Conservation (phyloP, 257 asterid genomes). For the Cordia subcordata region DNA sequence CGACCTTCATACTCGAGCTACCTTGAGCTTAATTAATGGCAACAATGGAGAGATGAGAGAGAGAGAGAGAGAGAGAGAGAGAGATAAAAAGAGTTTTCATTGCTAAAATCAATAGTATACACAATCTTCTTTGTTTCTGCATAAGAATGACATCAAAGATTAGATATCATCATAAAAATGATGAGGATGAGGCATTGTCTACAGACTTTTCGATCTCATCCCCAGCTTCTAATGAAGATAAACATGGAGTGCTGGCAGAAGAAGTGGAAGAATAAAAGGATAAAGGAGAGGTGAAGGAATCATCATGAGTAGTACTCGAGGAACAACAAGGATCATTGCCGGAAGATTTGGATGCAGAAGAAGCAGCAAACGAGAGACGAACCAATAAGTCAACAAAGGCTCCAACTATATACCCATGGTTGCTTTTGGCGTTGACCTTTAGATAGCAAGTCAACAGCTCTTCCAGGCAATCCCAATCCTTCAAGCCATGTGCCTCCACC, state of each 20-base stretch:
- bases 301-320: constrained; percentile 21
- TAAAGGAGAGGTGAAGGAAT: constrained; percentile 66
- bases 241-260: constrained; percentile 29
- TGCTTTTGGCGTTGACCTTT: constrained; percentile 38
- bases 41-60: background rate
- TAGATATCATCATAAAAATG: background rate
- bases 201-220: constrained; percentile 25
- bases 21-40: background rate
- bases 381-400: constrained; percentile 73
- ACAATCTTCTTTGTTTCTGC: background rate
- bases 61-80: background rate
- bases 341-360: constrained; percentile 5
- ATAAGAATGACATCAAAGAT: constrained; percentile 12
- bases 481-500: constrained; percentile 51
- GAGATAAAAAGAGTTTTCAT: background rate
- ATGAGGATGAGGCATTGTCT: constrained; percentile 11
- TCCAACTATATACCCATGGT: constrained; percentile 55
- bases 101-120: background rate
- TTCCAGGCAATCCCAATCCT: constrained; percentile 56
- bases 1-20: background rate
- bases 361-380: constrained; percentile 20
- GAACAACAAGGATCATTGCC: constrained; percentile 20
- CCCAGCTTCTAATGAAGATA: constrained; percentile 31
- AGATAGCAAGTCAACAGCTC: constrained; percentile 54
- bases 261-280: constrained; percentile 42